Percentiles rank a stretch among this genome's conserved stretches.
Conservation (phyloP, 352 stramenopile genomes). For the Globisporangium camurandrum region DNA sequence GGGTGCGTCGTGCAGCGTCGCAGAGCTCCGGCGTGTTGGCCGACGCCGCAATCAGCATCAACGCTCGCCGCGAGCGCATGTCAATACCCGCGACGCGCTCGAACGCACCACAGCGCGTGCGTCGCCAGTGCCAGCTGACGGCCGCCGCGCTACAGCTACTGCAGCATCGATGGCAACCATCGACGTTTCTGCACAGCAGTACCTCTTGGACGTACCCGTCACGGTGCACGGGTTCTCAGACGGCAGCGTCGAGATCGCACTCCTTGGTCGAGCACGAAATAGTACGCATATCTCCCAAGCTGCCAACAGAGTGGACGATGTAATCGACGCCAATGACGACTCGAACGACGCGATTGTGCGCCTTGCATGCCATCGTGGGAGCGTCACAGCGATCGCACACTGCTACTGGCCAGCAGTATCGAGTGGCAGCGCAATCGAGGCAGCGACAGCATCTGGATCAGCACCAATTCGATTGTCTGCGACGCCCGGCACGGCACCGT, state of each 20-base stretch:
- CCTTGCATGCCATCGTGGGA: constrained; percentile 30
- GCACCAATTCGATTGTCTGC: no score
- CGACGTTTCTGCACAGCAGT: constrained; percentile 12
- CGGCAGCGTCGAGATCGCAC: constrained; percentile 30
- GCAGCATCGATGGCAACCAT: neutral
- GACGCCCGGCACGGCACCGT: neutral
- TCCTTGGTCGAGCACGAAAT: constrained; percentile 20
- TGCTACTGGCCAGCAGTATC: constrained; percentile 26
- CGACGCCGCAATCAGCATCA: constrained; percentile 14
- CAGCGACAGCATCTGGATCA: no score
- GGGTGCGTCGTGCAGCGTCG: constrained; percentile 23
- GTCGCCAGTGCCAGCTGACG: constrained; percentile 3
- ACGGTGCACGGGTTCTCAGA: constrained; percentile 40
- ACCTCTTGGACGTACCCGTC: constrained; percentile 57
- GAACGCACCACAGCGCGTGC: constrained; percentile 22
- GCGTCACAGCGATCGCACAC: constrained; percentile 40
- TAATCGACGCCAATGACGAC: no score
- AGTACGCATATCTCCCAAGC: no score
- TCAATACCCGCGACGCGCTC: constrained; percentile 8
- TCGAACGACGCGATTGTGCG: constrained; percentile 2
- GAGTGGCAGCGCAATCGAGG: neutral
- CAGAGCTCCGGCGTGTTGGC: neutral
- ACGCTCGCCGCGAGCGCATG: neutral
- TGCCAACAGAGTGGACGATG: no score
- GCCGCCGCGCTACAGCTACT: constrained; percentile 4